phyloP scores from a whole-genome alignment of 1,284 basidiomycete genomes.

The Afroboletus lepidellus region DNA sequence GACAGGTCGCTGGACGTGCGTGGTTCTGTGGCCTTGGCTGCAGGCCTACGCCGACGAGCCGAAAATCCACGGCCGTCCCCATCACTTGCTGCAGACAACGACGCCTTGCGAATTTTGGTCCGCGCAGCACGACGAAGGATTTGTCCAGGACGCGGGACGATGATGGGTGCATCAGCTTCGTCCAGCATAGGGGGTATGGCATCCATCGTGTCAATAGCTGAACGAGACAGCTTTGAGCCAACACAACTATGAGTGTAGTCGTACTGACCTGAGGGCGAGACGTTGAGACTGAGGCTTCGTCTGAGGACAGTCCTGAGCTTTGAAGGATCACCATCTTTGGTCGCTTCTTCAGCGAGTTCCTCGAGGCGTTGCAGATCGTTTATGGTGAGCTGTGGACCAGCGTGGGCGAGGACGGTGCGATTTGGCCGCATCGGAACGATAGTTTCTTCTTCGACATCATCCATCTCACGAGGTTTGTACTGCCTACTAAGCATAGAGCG shows the following conservation, averaged over 20 bases:
- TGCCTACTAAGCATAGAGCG: conserved; percentile 89
- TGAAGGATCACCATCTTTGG: conserved; percentile 79
- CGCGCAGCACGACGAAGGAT: conserved; percentile 90
- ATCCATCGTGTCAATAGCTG: conserved; percentile 68
- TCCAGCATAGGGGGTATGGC: conserved; percentile 65
- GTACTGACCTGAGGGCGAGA: conserved; percentile 78
- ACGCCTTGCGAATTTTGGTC: conserved; percentile 94
- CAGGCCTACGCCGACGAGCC: conserved; percentile 36
- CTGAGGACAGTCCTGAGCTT: conserved; percentile 81
- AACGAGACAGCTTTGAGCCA: conserved; percentile 20
- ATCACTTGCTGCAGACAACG: conserved; percentile 58
- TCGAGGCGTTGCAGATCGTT: conserved; percentile 92
- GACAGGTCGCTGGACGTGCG: conserved; percentile 64
- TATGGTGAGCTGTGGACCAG: conserved; percentile 80
- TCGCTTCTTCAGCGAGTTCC: conserved; percentile 86
- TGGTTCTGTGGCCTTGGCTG: conserved; percentile 35
- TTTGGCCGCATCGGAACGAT: conserved; percentile 69
- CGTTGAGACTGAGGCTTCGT: conserved; percentile 85
- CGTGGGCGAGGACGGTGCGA: conserved; percentile 60
- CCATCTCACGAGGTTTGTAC: conserved; percentile 75
- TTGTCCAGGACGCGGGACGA: conserved; percentile 84
- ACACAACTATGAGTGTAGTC: conserved; percentile 9
- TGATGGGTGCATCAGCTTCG: conserved; percentile 86
- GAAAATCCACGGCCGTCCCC: conserved; percentile 79
- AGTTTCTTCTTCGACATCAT: conserved; percentile 68